Percentiles rank a stretch among this genome's conserved stretches.
Evolutionary conservation across 192 early-diverging fungal species (phyloP).

Genomic region (Entophlyctis helioformis): DNA sequence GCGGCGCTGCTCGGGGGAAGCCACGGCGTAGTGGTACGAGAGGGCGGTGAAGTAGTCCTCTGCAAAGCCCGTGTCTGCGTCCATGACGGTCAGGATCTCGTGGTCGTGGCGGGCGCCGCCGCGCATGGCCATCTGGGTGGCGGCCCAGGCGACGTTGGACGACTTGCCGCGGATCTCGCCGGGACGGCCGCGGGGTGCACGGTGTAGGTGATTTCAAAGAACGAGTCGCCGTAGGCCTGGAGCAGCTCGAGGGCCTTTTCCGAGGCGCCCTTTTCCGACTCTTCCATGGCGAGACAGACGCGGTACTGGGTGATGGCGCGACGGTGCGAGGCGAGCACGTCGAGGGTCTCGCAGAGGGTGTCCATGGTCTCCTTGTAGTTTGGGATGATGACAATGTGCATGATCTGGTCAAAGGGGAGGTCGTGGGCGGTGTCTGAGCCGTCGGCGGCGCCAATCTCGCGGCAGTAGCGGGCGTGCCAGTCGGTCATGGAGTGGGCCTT

Average conservation of each 20-base stretch:
- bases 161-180: conserved; percentile 66
- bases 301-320: conserved; percentile 36
- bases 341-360: conserved; percentile 56
- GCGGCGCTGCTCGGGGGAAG: conserved; percentile 24
- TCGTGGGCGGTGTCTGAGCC: conserved; percentile 34
- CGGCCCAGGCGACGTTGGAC: conserved; percentile 58
- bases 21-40: conserved; percentile 32
- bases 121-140: conserved; percentile 29
- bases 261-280: conserved; percentile 38
- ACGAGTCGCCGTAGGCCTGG: conserved; percentile 39
- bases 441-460: conserved; percentile 20
- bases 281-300: conserved; percentile 69
- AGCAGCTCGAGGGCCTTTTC: conserved; percentile 45
- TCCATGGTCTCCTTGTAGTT: conserved; percentile 61
- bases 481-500: conserved; percentile 33
- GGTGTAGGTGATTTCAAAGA: conserved; percentile 59
- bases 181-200: conserved; percentile 51
- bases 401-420: conserved; percentile 33
- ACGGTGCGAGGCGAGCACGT: conserved; percentile 46
- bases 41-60: conserved; percentile 53
- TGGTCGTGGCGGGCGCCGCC: conserved; percentile 33
- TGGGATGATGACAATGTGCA: conserved; percentile 62
- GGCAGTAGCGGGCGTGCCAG: conserved; percentile 32
- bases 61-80: conserved; percentile 64
- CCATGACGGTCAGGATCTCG: conserved; percentile 58